A percentile compares a stretch with the other conserved stretches of the same genome.
phyloP scores from a whole-genome alignment of 495 filamentous ascomycete genomes.

The Penicillium roqueforti region DNA sequence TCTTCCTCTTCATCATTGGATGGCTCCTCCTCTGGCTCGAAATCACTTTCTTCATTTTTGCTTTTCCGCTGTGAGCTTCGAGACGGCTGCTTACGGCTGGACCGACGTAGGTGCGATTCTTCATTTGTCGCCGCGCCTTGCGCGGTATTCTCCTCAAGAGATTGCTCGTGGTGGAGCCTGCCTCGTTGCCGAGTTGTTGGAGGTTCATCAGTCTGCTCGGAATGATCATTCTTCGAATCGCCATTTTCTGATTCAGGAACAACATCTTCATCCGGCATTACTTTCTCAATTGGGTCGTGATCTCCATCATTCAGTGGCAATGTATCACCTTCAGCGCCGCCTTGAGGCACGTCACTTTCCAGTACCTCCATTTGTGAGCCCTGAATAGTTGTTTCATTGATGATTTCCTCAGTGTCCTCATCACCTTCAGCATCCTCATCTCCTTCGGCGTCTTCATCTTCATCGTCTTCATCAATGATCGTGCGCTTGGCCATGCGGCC shows the following conservation, averaged over 20 bases:
- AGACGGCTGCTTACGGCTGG: conserved; percentile 44
- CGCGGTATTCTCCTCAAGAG: conserved; percentile 23
- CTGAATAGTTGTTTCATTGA: conserved; percentile 30
- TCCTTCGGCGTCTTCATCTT: conserved; percentile 50
- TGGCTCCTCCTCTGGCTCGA: conserved; percentile 69
- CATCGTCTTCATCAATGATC: conserved; percentile 59
- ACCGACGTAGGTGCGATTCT: conserved; percentile 45
- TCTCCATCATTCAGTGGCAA: conserved; percentile 16
- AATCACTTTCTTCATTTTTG: conserved; percentile 76
- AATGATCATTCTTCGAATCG: conserved; percentile 27
- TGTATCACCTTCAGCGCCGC: conserved; percentile 34
- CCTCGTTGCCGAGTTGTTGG: conserved; percentile 53
- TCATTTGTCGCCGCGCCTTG: conserved; percentile 31
- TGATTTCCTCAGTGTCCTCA: conserved; percentile 28
- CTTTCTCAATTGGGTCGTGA: conserved; percentile 31
- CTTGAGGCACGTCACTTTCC: conserved; percentile 39
- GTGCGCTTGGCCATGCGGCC: conserved; percentile 52
- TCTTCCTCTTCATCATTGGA: conserved; percentile 64
- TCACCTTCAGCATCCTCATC: conserved; percentile 28
- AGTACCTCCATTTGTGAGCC: conserved; percentile 39
- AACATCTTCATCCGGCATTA: conserved; percentile 43
- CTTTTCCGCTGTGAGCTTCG: conserved; percentile 50
- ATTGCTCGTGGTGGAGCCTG: conserved; percentile 33
- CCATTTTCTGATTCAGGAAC: conserved; percentile 52
- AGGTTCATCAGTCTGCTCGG: conserved; percentile 58